Conservation (phyloP, 345 rosid species). For the Aegle marmelos region DNA sequence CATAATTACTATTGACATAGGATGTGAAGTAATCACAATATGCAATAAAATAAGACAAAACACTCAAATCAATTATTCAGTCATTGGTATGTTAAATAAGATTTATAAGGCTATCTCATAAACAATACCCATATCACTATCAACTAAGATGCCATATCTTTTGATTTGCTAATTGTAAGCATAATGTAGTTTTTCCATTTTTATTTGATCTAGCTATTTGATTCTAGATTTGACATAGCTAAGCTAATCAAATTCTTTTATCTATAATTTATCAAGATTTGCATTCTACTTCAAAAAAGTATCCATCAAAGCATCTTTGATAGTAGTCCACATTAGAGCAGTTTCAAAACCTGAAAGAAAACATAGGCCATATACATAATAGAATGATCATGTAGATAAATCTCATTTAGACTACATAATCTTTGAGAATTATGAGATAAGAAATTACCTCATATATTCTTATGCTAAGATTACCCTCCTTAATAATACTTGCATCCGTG, state of each 20-base stretch:
- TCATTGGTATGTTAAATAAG: no score
- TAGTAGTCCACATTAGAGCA: slow-evolving; percentile 16
- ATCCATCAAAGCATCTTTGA: slow-evolving; percentile 14
- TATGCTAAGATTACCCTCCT: slow-evolving; percentile 5
- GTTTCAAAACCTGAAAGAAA: slow-evolving; percentile 18
- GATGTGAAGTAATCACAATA: no score
- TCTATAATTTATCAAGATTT: background rate
- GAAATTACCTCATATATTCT: slow-evolving; percentile 12
- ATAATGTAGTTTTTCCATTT: background rate
- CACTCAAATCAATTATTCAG: no score
- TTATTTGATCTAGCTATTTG: background rate
- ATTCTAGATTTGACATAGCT: background rate
- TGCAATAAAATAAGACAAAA: no score
- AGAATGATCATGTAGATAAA: background rate
- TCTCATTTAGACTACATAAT: background rate
- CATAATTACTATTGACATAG: no score
- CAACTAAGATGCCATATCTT: no score
- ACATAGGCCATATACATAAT: background rate
- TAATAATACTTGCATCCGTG: background rate
- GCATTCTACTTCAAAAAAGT: slow-evolving; percentile 9
- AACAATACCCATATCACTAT: no score
- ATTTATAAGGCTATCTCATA: no score
- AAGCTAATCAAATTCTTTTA: background rate
- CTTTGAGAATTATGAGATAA: background rate
- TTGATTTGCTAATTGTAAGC: slow-evolving; percentile 24